A percentile compares a stretch with the other conserved stretches of the same genome.
phyloP scores from a whole-genome alignment of 2,329 filamentous ascomycete genomes.

The Xylariales sp. region DNA sequence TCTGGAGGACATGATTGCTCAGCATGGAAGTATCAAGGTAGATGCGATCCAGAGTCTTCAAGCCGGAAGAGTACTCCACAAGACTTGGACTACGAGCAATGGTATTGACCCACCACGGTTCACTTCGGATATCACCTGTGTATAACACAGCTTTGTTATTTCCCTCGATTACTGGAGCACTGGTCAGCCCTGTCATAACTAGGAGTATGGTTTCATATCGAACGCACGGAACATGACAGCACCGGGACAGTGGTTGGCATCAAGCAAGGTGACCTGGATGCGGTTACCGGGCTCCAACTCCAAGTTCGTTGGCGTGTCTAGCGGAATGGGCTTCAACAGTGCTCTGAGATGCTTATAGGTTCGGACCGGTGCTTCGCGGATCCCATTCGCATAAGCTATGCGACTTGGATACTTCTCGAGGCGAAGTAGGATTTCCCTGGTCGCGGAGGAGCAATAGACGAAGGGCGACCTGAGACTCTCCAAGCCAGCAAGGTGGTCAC shows the following conservation, averaged over 20 bases:
- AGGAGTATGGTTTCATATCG: slow-evolving; percentile 2
- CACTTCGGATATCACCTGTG: slow-evolving; percentile 82
- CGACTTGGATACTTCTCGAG: slow-evolving; percentile 76
- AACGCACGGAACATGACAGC: slow-evolving; percentile 77
- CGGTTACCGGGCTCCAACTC: slow-evolving; percentile 64
- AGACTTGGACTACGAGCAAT: slow-evolving; percentile 67
- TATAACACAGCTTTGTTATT: slow-evolving; percentile 71
- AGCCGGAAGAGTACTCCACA: slow-evolving; percentile 65
- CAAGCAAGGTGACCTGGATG: slow-evolving; percentile 79
- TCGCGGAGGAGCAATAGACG: slow-evolving; percentile 85
- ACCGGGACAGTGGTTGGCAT: slow-evolving; percentile 89
- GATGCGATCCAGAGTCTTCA: slow-evolving; percentile 69
- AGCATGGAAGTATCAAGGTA: slow-evolving; percentile 85
- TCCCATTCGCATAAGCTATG: slow-evolving; percentile 73
- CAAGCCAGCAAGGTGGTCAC: slow-evolving; percentile 79
- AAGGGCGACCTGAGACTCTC: slow-evolving; percentile 75
- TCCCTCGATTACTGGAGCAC: slow-evolving; percentile 63
- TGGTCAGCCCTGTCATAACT: not conserved
- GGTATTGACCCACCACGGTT: slow-evolving; percentile 78
- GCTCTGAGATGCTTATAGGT: slow-evolving; percentile 73
- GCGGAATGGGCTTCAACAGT: slow-evolving; percentile 72
- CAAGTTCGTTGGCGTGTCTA: slow-evolving; percentile 73
- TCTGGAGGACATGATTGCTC: slow-evolving; percentile 42
- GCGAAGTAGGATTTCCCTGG: slow-evolving; percentile 72
- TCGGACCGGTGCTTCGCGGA: slow-evolving; percentile 68